phyloP scores from a whole-genome alignment of 192 early-diverging fungal genomes.

The Dissophora ornata region DNA sequence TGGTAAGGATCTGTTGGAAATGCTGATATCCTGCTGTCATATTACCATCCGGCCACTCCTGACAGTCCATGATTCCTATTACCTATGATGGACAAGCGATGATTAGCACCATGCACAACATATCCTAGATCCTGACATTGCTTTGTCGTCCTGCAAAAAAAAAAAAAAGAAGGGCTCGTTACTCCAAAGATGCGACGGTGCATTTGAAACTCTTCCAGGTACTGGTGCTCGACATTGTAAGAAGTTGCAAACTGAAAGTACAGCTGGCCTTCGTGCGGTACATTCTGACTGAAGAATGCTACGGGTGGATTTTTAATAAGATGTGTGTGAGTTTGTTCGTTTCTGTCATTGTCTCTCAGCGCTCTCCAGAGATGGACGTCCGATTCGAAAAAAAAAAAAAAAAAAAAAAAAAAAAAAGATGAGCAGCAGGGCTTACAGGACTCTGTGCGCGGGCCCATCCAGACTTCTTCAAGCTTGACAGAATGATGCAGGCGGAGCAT shows the following conservation, averaged over 20 bases:
- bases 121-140: neutral
- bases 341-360: too few relatives aligned
- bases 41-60: slow-evolving; percentile 67
- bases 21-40: slow-evolving; percentile 69
- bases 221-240: slow-evolving; percentile 74
- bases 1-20: slow-evolving; percentile 68
- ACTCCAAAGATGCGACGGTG: slow-evolving; percentile 81
- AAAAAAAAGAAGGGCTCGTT: slow-evolving; percentile 5
- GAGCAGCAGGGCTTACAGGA: slow-evolving; percentile 45
- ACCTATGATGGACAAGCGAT: slow-evolving; percentile 57
- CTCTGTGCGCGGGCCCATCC: slow-evolving; percentile 66
- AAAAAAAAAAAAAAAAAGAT: too few relatives aligned
- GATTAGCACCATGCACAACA: neutral
- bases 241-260: slow-evolving; percentile 79
- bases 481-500: slow-evolving; percentile 71
- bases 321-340: too few relatives aligned
- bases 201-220: slow-evolving; percentile 81
- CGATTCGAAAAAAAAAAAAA: too few relatives aligned
- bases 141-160: too few relatives aligned
- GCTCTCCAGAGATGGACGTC: too few relatives aligned
- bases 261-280: slow-evolving; percentile 73
- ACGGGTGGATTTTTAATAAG: too few relatives aligned
- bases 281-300: slow-evolving; percentile 69
- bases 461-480: slow-evolving; percentile 75
- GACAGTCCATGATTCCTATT: slow-evolving; percentile 85